Percentiles rank a stretch among this genome's conserved stretches.
These are phyloP conservation scores for Articulospora tetracladia DNA, from an alignment of 495 filamentous ascomycete genomes.

Conservation along the genomic window DNA sequence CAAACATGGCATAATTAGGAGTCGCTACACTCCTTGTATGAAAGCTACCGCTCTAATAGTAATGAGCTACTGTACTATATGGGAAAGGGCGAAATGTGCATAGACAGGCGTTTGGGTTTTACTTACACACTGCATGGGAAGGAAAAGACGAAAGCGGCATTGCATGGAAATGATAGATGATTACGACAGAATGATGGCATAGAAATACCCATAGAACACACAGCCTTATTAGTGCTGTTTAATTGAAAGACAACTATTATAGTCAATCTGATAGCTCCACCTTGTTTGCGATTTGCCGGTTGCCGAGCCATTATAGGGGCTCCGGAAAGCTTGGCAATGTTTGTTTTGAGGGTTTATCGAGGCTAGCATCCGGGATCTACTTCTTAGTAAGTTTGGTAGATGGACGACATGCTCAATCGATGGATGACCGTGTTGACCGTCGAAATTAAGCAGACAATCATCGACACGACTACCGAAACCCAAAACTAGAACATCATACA, in stretches of 20 bases:
- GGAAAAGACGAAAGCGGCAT: background rate
- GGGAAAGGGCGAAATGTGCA: background rate
- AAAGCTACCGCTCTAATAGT: background rate
- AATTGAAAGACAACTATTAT: background rate
- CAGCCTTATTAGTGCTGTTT: background rate
- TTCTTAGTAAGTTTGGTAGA: too few species aligned
- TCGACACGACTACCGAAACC: too few species aligned
- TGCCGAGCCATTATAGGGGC: background rate
- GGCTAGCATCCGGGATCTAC: too few species aligned
- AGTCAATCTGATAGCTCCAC: background rate
- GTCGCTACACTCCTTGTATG: background rate
- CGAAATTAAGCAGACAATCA: too few species aligned
- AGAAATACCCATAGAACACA: background rate
- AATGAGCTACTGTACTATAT: background rate
- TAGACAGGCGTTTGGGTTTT: background rate
- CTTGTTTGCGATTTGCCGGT: background rate
- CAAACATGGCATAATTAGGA: background rate
- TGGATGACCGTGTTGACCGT: too few species aligned
- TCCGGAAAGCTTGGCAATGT: too few species aligned
- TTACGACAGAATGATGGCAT: background rate
- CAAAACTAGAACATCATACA: too few species aligned
- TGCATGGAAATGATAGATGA: background rate
- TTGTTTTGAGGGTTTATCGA: too few species aligned
- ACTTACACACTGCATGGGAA: background rate
- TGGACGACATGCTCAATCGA: too few species aligned